Percentiles rank a stretch among this genome's conserved stretches.
phyloP scores from a whole-genome alignment of 148 eudicot species.

The Oxyria digyna region DNA sequence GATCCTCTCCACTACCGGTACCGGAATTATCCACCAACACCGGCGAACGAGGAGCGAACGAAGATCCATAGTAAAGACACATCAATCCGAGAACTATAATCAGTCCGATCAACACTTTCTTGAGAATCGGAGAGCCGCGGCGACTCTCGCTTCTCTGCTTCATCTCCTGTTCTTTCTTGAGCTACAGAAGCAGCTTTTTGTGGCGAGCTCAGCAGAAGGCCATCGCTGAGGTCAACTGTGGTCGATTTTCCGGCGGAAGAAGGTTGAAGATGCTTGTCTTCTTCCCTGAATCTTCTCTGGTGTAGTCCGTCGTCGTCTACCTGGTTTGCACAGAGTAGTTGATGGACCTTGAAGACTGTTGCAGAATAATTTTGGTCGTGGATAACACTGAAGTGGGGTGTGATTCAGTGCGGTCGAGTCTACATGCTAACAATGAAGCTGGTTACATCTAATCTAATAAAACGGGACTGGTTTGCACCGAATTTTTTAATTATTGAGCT shows the following conservation, averaged over 20 bases:
- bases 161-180: slow-evolving; percentile 15
- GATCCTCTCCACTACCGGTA: slow-evolving; percentile 29
- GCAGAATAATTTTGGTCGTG: not conserved
- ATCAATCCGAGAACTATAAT: slow-evolving; percentile 35
- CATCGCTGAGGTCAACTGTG: not conserved
- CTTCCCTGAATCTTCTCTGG: not conserved
- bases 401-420: too few species aligned
- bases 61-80: slow-evolving; percentile 40
- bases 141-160: slow-evolving; percentile 27
- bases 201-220: not conserved
- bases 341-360: not conserved
- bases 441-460: too few species aligned
- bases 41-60: slow-evolving; percentile 25
- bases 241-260: not conserved
- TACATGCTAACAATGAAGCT: too few species aligned
- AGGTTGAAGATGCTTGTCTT: not conserved
- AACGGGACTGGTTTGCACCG: too few species aligned
- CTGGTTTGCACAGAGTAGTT: not conserved
- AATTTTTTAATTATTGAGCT: too few species aligned
- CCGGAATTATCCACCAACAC: slow-evolving; percentile 10
- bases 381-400: not conserved
- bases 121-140: slow-evolving; percentile 18
- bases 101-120: slow-evolving; percentile 31
- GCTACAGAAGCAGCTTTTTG: not conserved
- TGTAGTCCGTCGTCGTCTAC: too few species aligned